Base-by-base conservation (phyloP, 352 stramenopile genomes). In the Hyaloperonospora arabidopsidis region DNA sequence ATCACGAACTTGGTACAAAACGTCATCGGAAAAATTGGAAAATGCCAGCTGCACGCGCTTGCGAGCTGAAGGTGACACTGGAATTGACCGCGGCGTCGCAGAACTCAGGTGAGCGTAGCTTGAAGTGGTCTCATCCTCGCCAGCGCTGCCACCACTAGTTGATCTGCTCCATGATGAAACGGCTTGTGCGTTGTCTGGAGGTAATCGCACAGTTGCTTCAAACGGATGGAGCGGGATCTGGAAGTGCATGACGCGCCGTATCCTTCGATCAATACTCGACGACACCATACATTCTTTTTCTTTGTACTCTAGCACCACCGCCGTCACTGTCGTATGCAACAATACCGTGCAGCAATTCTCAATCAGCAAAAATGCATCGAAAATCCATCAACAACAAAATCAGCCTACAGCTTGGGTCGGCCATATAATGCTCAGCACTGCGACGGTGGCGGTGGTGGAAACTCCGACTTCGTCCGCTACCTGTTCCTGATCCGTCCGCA, bases 161-260 rank as follows among this genome's bases (percentile, higher is more conserved):
- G 51, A 52, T 59, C 51, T 58, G 14, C 49, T 63, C 45, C 52
- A 57, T 48, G 44, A 25, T 34, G 48, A 38, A 21, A 58, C 2
- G n/a, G 12, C 36, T 47, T 56, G 54, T 6, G 53, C 40, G 22
- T 70, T 54, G 1, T 72, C 66, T 17, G 77, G 63, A 1, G 80
- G 84, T 43, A 94, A 67, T 13, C 83, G 67, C 32, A 94, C 81
- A 0, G 77, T 94, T 0, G 84, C 84, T 46, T 94, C 84, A 59
- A 94, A 94, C 1, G 84, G 86, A 55, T 81, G 72, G 44, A 90
- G 61, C 19, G 82, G 80, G 54, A 93, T 90, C 63, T 88, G 73
- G 53, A 93, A 89, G 48, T 94, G 84, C 84, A 94, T 94, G 47
- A 92, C 80, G 17, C 84, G 81, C 41, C 87, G 82, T 76, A 94